Evolutionary conservation across 306 rosid genomes (phyloP).

Genomic region (Acacia crassicarpa): DNA sequence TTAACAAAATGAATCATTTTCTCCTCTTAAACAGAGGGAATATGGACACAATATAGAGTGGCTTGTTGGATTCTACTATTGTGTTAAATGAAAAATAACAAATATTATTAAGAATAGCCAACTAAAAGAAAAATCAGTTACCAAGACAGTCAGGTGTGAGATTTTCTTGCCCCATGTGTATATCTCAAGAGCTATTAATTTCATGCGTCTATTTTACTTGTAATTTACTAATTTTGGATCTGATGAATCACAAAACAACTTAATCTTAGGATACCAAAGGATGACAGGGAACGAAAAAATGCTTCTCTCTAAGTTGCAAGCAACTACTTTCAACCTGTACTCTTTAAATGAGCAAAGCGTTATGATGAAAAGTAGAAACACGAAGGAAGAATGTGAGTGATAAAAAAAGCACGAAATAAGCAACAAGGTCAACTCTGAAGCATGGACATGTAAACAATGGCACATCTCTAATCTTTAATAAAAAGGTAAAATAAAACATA

Average conservation of each 20-base stretch:
- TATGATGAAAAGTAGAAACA: not conserved
- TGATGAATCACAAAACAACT: not conserved
- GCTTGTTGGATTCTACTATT: not conserved
- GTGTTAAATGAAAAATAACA: not conserved
- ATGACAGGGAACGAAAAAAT: not conserved
- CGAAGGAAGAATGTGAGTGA: not conserved
- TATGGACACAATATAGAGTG: not conserved
- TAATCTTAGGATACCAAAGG: not conserved
- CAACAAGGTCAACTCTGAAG: not conserved
- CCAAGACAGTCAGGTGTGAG: not conserved
- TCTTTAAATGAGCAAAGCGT: not conserved
- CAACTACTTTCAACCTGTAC: not conserved
- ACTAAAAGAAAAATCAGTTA: not conserved
- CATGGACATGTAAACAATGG: not conserved
- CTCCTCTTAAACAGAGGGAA: not conserved
- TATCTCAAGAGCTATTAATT: conserved; percentile 1
- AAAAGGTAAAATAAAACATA: not conserved
- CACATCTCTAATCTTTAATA: not conserved
- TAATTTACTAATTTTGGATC: not conserved
- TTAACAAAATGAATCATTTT: not conserved
- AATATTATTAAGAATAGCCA: not conserved
- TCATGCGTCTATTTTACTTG: not conserved
- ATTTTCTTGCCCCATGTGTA: not conserved
- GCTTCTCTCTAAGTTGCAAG: not conserved
- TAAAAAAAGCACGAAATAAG: not conserved